Conservation (phyloP, 345 rosid species). For the Lepidium africanum region DNA sequence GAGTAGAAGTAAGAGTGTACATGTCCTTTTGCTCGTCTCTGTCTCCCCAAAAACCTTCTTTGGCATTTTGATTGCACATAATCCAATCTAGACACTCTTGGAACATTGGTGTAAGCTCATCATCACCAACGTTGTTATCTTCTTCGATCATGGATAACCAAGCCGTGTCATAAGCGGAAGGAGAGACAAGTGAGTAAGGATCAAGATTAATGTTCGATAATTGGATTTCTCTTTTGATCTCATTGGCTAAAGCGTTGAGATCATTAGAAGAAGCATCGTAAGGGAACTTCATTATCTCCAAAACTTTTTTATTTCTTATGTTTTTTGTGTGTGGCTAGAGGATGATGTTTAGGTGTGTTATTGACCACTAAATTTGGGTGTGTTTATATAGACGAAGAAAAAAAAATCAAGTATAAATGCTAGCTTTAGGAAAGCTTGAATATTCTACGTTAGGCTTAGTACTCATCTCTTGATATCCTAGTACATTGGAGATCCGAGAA, state of each 20-base stretch:
- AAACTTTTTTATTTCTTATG: no score
- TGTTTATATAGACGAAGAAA: slow-evolving; percentile 14
- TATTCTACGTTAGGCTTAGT: no score
- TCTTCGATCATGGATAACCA: slow-evolving; percentile 55
- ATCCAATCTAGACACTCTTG: slow-evolving; percentile 52
- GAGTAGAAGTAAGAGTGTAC: slow-evolving; percentile 36
- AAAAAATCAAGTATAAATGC: neutral
- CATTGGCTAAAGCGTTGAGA: slow-evolving; percentile 22
- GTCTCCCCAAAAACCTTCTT: slow-evolving; percentile 35
- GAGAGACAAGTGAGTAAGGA: slow-evolving; percentile 30
- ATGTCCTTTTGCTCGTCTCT: neutral
- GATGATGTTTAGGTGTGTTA: neutral
- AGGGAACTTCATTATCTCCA: neutral
- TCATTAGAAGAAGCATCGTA: neutral
- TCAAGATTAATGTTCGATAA: neutral
- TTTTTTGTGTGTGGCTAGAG: neutral
- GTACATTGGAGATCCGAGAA: no score
- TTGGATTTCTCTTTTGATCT: slow-evolving; percentile 28
- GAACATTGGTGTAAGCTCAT: slow-evolving; percentile 43
- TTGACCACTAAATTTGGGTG: neutral
- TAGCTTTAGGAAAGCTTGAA: neutral
- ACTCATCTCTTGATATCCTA: no score
- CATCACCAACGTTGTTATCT: slow-evolving; percentile 2
- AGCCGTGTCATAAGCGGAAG: slow-evolving; percentile 56
- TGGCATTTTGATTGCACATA: slow-evolving; percentile 32